phyloP scores from a whole-genome alignment of 2,329 filamentous ascomycete species.

The Emmonsia crescens region DNA sequence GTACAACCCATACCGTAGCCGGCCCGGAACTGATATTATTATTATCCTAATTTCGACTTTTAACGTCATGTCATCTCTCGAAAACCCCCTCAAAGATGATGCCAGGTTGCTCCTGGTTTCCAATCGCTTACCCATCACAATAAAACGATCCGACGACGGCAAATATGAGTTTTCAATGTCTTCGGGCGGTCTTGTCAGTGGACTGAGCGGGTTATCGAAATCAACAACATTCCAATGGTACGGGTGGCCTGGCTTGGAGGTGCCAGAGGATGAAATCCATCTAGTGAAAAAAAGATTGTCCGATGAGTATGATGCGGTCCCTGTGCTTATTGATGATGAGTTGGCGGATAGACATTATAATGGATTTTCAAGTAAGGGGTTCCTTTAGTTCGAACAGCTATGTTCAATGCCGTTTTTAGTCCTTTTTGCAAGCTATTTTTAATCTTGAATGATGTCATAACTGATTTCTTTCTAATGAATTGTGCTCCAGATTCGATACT shows the following conservation, averaged over 20 bases:
- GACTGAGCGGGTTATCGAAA: slow-evolving; percentile 82
- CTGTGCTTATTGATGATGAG: slow-evolving; percentile 88
- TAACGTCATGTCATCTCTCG: slow-evolving; percentile 24
- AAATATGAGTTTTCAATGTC: slow-evolving; percentile 94
- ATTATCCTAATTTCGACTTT: neutral
- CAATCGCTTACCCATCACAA: slow-evolving; percentile 91
- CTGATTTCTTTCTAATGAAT: neutral
- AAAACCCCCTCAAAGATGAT: slow-evolving; percentile 24
- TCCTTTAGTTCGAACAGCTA: neutral
- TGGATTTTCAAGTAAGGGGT: slow-evolving; percentile 75
- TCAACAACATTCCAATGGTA: slow-evolving; percentile 97
- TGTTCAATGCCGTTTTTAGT: neutral
- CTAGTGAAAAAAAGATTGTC: slow-evolving; percentile 67
- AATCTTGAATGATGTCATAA: neutral
- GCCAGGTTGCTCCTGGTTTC: slow-evolving; percentile 69
- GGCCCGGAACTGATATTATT: neutral
- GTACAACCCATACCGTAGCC: neutral
- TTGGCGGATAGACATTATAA: slow-evolving; percentile 95
- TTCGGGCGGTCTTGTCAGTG: slow-evolving; percentile 88
- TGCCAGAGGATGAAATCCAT: slow-evolving; percentile 71
- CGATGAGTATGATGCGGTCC: slow-evolving; percentile 79
- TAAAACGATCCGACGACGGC: slow-evolving; percentile 85
- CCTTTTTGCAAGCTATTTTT: neutral
- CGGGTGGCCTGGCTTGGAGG: slow-evolving; percentile 89
- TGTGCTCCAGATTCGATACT: slow-evolving; percentile 71